Evolutionary conservation across 2,329 filamentous ascomycete genomes (phyloP), one percentile per base, ranked within the genome.

Genomic region (Phyllosticta citrichinensis): DNA sequence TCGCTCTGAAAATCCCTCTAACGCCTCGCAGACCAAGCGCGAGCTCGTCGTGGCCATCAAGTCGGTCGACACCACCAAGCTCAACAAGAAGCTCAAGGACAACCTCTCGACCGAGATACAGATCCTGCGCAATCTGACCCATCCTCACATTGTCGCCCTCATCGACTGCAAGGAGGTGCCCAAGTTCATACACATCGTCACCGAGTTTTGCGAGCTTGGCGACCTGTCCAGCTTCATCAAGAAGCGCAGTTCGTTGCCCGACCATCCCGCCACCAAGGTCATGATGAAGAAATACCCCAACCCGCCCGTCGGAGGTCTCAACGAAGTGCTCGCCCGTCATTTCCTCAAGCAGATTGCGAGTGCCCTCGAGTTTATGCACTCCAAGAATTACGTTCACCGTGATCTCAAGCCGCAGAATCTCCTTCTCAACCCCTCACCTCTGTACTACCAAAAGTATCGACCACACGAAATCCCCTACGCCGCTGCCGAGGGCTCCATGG

Each of bases 321-420:
- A 97, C 73, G 94, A 99, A 75, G 93, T 97, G n/a, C 83, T 99
- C 66, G 91, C 91, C 59, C 87, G 94, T 30, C 94, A 99, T 76
- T 99, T 97, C 70, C 80, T 96, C 62, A 96, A 97, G 74, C 94
- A 99, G 74, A 87, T 99, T 58, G 83, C 89, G 33, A 97, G 93
- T 73, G 93, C 94, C 5, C 80, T 99, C 63, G 84, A 93, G 72
- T 99, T 97, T 69, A 80, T 99, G 58, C 85, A 92, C 60, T 82
- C 85, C 63, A 85, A 87, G 66, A 91, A 96, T 71, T 88, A 96
- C 67, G 91, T 99, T 57, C 94, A 99, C 77, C 89, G 94, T 67
- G 94, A 99, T 72, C 88, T 99, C 68, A 99, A 99, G 73, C 94
- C 94, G 5, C 94, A 99, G 72, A 99, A 99, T 68, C 83, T 99